Evolutionary conservation across 768 basidiomycete species (phyloP), one percentile per base, ranked within the genome.

Genomic region (Thelephora ganbajun): DNA sequence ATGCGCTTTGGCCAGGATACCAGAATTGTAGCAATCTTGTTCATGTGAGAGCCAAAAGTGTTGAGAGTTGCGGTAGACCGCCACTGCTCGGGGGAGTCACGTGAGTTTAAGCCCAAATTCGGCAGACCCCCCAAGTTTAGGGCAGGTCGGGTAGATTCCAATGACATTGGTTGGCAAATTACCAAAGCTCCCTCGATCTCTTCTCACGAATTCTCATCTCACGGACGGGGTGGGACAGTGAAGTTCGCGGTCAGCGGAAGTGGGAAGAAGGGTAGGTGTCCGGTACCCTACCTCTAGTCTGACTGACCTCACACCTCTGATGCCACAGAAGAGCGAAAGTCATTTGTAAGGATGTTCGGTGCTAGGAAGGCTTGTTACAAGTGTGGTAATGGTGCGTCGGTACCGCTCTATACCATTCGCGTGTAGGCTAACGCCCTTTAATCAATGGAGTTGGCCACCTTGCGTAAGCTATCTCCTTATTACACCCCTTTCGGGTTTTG

Each of bases 331-430:
- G 26, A 30, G 26, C 26, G 26, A 4, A 30, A 30, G 26, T 30
- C 26, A 30, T 9, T 30, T 30, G 26, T 30, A 30, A 30, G 26
- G 26, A 30, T 30, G 26, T 30, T 30, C 4, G 26, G 26, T 30
- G 77, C 81, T 51, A 81, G 79, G 73, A 90, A 87, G 70, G 85
- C 85, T 54, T 91, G 87, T 62, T 91, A 84, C 70, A 93, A 90
- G 72, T 93, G 90, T 62, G 90, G 90, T 62, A 90, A 90, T 65
- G 73, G 89, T 88, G 63, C 67, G 80, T 77, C 53, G 45, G 49
- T 39, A 13, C 6, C 45, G 47, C 54, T 36, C 50, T 47, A 41
- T 50, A 34, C 41, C 33, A 46, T 37, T 47, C 44, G 48, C 45
- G 50, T 54, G 44, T 44, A 45, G 43, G 43, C 50, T 53, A 53